Base-by-base conservation (phyloP, 129 eudicot genomes). In the Centrapalus pauciflorus region DNA sequence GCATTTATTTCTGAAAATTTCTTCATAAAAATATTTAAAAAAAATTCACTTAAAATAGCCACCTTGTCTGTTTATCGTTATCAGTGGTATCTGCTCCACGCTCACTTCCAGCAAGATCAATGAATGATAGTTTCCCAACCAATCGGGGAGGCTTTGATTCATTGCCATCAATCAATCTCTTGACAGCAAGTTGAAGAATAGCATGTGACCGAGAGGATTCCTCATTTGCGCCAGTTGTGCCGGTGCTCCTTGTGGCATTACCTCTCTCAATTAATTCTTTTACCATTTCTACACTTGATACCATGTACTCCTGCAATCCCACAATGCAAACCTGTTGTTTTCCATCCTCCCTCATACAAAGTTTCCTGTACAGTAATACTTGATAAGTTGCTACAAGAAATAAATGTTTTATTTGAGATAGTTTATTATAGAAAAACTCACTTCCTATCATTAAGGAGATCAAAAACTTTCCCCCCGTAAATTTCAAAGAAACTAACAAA, bases 81-180 rank as follows among this genome's bases (percentile, higher is more conserved):
- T 87, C 95, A 4, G 90, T 87, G 30, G 95, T 87, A 72, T 87
- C 95, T 51, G 95, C 95, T 35, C 95, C 95, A 14, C 95, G 82
- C 70, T 87, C 95, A 65, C 95, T 87, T 70, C 95, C 95, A 54
- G 95, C 95, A 67, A 87, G 95, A 61, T 87, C 95, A 26, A 87
- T 87, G 45, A 87, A 87, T 6, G 95, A 87, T 21, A 87, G 63
- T 67, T 87, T 87, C 21, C 95, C 95, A 9, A 84, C 82, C 35
- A 74, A 54, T 48, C 82, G 68, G n/a, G 83, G 79, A 58, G 80
- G 87, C 74, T 84, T 87, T 41, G 85, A 73, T 75, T 77, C 90
- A 64, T 77, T 79, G 20, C 83, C 87, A 67, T 84, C 95, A 14
- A 61, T 45, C 6, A 58, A 45, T 74, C 74, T 79, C 69, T 87